Conservation (phyloP, 2,329 filamentous ascomycete species). For the Aspergillus alliaceus region DNA sequence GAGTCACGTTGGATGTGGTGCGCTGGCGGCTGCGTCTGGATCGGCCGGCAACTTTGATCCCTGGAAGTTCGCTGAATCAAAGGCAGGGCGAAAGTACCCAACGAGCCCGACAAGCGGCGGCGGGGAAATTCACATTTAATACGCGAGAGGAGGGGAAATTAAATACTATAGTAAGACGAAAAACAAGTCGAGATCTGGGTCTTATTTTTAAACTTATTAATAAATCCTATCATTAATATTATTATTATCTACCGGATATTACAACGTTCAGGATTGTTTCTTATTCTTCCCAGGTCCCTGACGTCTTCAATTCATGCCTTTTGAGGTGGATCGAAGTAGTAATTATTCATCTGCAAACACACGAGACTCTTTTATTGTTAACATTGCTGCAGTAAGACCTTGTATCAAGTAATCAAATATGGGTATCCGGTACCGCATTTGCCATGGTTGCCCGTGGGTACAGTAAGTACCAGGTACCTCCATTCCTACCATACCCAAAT, state of each 20-base stretch:
- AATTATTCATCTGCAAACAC: neutral
- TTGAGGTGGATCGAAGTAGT: neutral
- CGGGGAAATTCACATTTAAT: conserved; percentile 14
- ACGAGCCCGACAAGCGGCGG: conserved; percentile 17
- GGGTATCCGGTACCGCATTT: conserved; percentile 21
- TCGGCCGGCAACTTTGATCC: conserved; percentile 26
- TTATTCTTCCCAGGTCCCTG: neutral
- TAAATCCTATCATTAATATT: no score
- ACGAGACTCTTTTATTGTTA: neutral
- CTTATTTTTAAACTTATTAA: neutral
- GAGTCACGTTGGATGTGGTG: conserved; percentile 20
- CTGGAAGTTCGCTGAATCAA: conserved; percentile 12
- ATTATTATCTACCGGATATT: no score
- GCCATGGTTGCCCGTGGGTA: conserved; percentile 15
- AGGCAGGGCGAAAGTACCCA: conserved; percentile 21
- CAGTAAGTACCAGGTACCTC: conserved; percentile 11
- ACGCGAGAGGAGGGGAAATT: conserved; percentile 13
- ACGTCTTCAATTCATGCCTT: neutral
- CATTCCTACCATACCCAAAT: neutral
- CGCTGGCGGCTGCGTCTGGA: conserved; percentile 26
- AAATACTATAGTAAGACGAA: neutral
- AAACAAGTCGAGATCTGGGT: neutral
- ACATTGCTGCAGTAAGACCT: neutral
- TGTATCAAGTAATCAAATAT: neutral
- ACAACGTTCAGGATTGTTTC: neutral